Base-by-base conservation (phyloP, 495 filamentous ascomycete species). In the Podospora fimiseda region DNA sequence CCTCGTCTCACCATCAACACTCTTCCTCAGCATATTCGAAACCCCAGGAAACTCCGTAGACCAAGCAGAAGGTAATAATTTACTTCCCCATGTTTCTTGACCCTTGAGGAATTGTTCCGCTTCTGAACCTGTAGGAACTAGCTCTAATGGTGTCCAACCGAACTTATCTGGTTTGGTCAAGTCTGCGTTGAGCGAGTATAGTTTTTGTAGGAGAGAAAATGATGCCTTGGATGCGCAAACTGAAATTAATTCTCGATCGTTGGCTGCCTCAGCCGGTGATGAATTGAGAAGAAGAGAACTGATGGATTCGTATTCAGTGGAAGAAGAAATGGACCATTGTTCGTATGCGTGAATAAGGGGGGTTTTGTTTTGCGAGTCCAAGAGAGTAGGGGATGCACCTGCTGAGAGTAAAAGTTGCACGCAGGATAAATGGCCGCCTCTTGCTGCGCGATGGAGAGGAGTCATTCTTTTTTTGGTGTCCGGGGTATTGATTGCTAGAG, bases 381-480 rank as follows among this genome's bases (percentile, higher is more conserved):
- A 15, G 27, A 57, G 24, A 24, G n/a, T 42, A n/a, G 47, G 15
- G 41, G 51, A 48, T 18, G 57, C 50, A 6, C 30, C 36, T 9
- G 54, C 47, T 22, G 37, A 24, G 19, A 62, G 51, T n/a, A 65
- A 40, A 8, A 50, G 46, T 0, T 18, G 45, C 1, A 66, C 63
- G 38, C 48, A 57, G 2, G 39, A 40, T 13, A 39, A 18, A 38
- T 62, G 58, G 20, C 61, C 66, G 27, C 44, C 20, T 38, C 52
- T 23, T n/a, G 64, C 53, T 18, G 66, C 66, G 30, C 58, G 64
- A 48, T 69, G 66, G 24, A 69, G 57, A 2, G 66, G 24, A 9
- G 62, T 60, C 53, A 57, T 55, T 9, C 58, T 49, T 9, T 63
- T 58, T 15, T 52, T 58, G 9, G 45, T 44, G 43, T 67, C 61